A percentile compares a stretch with the other conserved stretches of the same genome.
Evolutionary conservation across 768 basidiomycete species (phyloP).

Genomic region (Filobasidium floriforme): DNA sequence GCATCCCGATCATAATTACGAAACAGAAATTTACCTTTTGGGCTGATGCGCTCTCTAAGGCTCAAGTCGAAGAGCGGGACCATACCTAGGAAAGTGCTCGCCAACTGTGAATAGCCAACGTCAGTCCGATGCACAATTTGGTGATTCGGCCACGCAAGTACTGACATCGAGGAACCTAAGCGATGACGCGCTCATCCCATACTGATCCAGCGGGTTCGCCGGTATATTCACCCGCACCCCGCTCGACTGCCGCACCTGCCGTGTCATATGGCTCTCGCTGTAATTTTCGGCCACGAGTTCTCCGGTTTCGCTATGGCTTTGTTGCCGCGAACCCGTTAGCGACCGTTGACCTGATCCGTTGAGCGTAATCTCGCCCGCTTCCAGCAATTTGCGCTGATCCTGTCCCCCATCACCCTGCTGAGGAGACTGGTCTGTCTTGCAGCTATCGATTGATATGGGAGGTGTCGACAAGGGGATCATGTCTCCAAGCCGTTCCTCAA

Average conservation of each 20-base stretch:
- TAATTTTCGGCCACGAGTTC: background rate
- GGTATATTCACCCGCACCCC: background rate
- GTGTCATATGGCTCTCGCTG: background rate
- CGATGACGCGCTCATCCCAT: background rate
- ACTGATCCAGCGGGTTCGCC: constrained; percentile 4
- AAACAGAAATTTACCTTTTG: background rate
- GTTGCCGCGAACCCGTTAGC: background rate
- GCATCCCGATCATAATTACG: background rate
- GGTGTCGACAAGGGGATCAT: background rate
- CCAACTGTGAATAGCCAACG: background rate
- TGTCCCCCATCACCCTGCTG: background rate
- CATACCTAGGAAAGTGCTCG: constrained; percentile 5
- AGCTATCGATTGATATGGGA: background rate
- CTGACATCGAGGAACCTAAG: constrained; percentile 7
- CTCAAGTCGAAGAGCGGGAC: constrained; percentile 3
- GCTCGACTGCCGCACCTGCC: background rate
- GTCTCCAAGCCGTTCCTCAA: background rate
- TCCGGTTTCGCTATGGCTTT: background rate
- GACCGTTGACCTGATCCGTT: too few species aligned
- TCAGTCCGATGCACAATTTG: background rate
- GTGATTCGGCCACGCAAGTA: background rate
- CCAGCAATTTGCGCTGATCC: background rate
- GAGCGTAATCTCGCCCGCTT: background rate
- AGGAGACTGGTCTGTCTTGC: background rate
- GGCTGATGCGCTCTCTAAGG: background rate